phyloP scores from a whole-genome alignment of 2,329 filamentous ascomycete genomes.

The Arthrobotrys entomopaga region DNA sequence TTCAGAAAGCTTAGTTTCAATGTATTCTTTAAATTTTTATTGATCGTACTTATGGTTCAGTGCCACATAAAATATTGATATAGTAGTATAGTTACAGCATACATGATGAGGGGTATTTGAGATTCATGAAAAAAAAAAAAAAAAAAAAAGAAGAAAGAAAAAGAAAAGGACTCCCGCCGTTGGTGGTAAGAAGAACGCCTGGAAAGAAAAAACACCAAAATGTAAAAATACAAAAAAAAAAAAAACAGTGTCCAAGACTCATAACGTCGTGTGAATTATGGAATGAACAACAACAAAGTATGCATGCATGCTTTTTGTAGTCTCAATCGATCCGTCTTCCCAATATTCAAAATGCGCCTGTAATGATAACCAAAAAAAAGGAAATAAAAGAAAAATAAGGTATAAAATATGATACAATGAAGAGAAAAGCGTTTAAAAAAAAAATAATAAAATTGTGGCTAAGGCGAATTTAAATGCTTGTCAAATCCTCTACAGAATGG shows the following conservation, averaged over 20 bases:
- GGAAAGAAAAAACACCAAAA: conserved; percentile 1
- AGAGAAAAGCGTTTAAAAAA: conserved; percentile 24
- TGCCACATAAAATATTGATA: background rate
- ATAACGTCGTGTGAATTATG: background rate
- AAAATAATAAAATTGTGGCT: background rate
- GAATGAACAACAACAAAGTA: background rate
- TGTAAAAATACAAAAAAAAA: conserved; percentile 19
- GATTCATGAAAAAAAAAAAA: background rate
- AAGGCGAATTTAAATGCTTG: conserved; percentile 29
- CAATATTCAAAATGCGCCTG: conserved; percentile 27
- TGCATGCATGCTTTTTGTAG: conserved; percentile 28
- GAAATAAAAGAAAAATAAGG: conserved; percentile 5
- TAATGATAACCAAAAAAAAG: conserved; percentile 9
- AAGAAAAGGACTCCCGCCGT: background rate
- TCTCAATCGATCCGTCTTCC: conserved; percentile 18
- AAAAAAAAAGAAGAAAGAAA: background rate
- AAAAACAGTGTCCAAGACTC: conserved; percentile 5
- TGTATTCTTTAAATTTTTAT: background rate
- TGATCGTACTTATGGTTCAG: background rate
- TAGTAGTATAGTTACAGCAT: background rate
- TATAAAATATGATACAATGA: conserved; percentile 42
- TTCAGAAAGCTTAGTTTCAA: too few relatives aligned
- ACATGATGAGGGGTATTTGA: conserved; percentile 6
- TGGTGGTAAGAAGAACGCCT: conserved; percentile 5
- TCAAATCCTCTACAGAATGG: conserved; percentile 33